Base-by-base conservation (phyloP, 495 filamentous ascomycete species). In the Zalerion maritima region DNA sequence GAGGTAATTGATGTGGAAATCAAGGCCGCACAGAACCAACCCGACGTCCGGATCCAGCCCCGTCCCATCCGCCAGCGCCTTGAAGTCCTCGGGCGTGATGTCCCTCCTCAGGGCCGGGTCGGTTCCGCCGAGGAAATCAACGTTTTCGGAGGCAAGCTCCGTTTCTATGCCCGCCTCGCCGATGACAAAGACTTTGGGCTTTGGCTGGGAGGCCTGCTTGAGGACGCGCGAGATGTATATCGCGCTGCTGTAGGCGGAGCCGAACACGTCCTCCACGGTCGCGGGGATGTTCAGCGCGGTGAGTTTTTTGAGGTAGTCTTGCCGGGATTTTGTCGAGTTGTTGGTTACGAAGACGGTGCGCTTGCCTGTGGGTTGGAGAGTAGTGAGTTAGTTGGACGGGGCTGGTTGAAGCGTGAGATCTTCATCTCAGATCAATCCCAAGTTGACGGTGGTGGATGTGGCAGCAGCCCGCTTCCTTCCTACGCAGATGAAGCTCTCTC, bases 181-280 rank as follows among this genome's bases (percentile, higher is more conserved):
- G 25, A 97, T 54, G 6, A 93, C 80, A 54, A 78, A 97, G 41
- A 96, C 87, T 46, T 91, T 94, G 61, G 81, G 85, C 47, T 83
- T 78, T 28, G 73, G 71, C 6, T 66, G 46, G n/a, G n/a, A n/a
- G 4, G 76, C 71, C 14, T 94, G 72, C 24, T 75, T 62, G 26
- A 96, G 65, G 47, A 96, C 89, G 35, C 85, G 80, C 1, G 85
- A 82, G 50, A 97, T 94, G 63, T 96, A 97, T 49, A 96, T 76
- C 31, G 89, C 83, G 26, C 87, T 68, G 44, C 81, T 89, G 67
- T 96, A 97, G 33, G 85, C 77, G 14, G 86, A 94, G 34, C 78
- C 82, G 54, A 96, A 96, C 46, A 97, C 80, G 58, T 99, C 91
- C 51, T 94, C 81, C 11, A 63, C 69, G 29, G 65, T 62, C 38